Evolutionary conservation across 176 grass and related monocot species (phyloP), one percentile per base, ranked within the genome.

Genomic region (Musa acuminata): DNA sequence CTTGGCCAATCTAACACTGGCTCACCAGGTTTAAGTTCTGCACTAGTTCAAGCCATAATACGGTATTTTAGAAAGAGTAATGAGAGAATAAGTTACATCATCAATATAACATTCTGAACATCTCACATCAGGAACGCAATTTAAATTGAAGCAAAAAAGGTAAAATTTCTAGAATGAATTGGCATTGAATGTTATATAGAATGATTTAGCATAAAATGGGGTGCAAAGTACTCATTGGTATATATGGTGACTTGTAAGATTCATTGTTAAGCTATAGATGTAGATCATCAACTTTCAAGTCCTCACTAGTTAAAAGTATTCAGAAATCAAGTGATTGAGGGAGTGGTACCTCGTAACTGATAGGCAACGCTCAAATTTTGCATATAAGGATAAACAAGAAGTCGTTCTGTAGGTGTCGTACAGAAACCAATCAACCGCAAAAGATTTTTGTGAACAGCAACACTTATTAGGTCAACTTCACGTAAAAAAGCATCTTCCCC

Each of bases 311-410:
- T 43, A 6, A 43, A 43, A 43, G 35, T 6, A 43, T 43, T 43
- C 35, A 43, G 35, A 43, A 43, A 43, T 43, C 35, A 43, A 43
- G 35, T 43, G 35, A 43, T 43, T 6, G 35, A 43, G 3, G 35
- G 23, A 65, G 25, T 62, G 23, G 17, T 88, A 99, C 95, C 95
- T 99, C 91, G 83, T 76, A 99, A 84, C 67, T 76, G 75, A 1
- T 87, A 87, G 53, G 95, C 88, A 52, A 99, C 95, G 74, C 95
- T 94, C 19, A 91, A 73, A 80, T 99, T 99, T 69, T 87, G 80
- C 90, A 99, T 99, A 50, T 87, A 99, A 72, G 95, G 90, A 82
- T 99, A 99, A 64, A 99, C 91, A 65, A 99, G 88, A 54, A 99
- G 86, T 22, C 86, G 77, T 26, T 99, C 95, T 1, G 53, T 85